A percentile compares a stretch with the other conserved stretches of the same genome.
Evolutionary conservation across 768 basidiomycete species (phyloP).

Genomic region (Podaxis sp.): DNA sequence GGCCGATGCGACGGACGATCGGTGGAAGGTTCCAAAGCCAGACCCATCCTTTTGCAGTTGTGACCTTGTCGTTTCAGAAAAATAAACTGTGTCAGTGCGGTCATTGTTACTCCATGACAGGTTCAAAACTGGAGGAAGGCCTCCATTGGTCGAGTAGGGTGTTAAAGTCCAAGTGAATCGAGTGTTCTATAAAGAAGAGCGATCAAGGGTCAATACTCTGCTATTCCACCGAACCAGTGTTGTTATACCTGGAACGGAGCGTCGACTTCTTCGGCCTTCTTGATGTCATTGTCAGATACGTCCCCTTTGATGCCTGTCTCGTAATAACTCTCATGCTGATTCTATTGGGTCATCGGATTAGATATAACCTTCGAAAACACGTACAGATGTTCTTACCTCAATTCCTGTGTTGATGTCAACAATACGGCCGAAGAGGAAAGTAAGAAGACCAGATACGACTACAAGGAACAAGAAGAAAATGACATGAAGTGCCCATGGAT

Average conservation of each 20-base stretch:
- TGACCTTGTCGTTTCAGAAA: slow-evolving; percentile 33
- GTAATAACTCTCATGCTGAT: slow-evolving; percentile 31
- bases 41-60: slow-evolving; percentile 34
- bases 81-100: slow-evolving; percentile 30
- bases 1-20: slow-evolving; percentile 20
- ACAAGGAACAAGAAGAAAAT: slow-evolving; percentile 34
- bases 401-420: slow-evolving; percentile 31
- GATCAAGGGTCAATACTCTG: too few species aligned
- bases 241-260: slow-evolving; percentile 21
- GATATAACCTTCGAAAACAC: neutral
- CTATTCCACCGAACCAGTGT: neutral
- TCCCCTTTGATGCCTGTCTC: slow-evolving; percentile 36
- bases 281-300: slow-evolving; percentile 32
- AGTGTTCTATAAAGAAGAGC: slow-evolving; percentile 25
- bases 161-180: slow-evolving; percentile 38
- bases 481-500: slow-evolving; percentile 37
- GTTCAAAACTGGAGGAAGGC: slow-evolving; percentile 33
- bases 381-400: slow-evolving; percentile 21
- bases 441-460: slow-evolving; percentile 23
- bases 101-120: slow-evolving; percentile 25
- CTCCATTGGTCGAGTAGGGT: slow-evolving; percentile 34
- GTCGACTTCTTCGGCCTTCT: slow-evolving; percentile 26
- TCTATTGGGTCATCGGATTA: slow-evolving; percentile 20
- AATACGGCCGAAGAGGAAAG: slow-evolving; percentile 38
- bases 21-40: slow-evolving; percentile 37